Conservation (phyloP, 345 rosid species). For the Iberis pinnata region DNA sequence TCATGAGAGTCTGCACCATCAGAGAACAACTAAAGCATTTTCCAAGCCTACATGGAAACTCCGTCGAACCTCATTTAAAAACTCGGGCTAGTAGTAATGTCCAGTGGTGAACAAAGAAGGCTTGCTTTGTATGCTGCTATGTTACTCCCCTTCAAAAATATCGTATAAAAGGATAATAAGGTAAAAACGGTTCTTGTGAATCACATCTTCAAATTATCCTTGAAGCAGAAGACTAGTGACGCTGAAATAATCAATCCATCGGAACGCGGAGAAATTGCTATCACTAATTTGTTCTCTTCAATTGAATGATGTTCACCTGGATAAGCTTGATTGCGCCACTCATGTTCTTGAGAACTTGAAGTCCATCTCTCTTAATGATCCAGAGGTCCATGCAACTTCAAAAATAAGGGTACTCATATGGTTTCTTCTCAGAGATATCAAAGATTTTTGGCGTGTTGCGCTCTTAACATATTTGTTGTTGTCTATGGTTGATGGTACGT, state of each 20-base stretch:
- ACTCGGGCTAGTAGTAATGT: conserved; percentile 39
- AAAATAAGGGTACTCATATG: conserved; percentile 67
- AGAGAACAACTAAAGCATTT: conserved; percentile 54
- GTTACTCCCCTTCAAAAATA: conserved; percentile 64
- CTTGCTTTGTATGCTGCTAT: conserved; percentile 70
- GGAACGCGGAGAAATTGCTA: conserved; percentile 45
- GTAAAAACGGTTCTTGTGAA: conserved; percentile 69
- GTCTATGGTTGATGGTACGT: conserved; percentile 29
- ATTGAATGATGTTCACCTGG: conserved; percentile 33
- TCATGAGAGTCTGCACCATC: conserved; percentile 44
- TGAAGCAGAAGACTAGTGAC: conserved; percentile 75
- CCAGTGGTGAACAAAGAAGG: conserved; percentile 65
- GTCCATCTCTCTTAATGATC: conserved; percentile 26
- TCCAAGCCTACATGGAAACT: conserved; percentile 57
- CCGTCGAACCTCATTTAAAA: conserved; percentile 55
- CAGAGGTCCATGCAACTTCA: conserved; percentile 34
- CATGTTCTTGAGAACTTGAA: conserved; percentile 42
- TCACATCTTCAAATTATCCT: conserved; percentile 63
- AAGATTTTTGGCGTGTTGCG: conserved; percentile 80
- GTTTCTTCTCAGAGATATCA: conserved; percentile 64
- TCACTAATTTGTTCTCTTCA: conserved; percentile 53
- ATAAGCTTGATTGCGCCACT: conserved; percentile 40
- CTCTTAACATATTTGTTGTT: conserved; percentile 55
- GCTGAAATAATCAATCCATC: conserved; percentile 69
- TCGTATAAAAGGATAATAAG: conserved; percentile 50